Evolutionary conservation across 2,329 filamentous ascomycete species (phyloP).

Genomic region (Fusarium annulatum): DNA sequence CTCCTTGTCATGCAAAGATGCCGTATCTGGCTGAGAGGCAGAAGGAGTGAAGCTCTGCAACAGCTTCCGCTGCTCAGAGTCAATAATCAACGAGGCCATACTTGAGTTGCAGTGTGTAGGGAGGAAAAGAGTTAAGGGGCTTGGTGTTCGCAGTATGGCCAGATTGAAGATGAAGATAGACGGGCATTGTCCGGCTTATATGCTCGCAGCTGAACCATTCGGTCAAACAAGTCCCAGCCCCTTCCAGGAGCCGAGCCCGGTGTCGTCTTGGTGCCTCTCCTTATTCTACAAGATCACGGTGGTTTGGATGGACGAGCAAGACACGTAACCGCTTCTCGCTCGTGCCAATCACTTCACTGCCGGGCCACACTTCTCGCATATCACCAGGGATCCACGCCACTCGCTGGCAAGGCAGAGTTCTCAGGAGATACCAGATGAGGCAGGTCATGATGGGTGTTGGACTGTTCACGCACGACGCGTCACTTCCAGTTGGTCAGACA

Average conservation of each 20-base stretch:
- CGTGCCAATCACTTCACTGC: conserved; percentile 5
- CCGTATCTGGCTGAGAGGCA: too few relatives aligned
- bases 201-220: not conserved
- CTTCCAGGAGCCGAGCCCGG: not conserved
- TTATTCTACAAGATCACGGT: too few relatives aligned
- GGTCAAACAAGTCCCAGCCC: not conserved
- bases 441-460: conserved; percentile 9
- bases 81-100: too few relatives aligned
- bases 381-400: conserved; percentile 2
- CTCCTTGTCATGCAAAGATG: too few relatives aligned
- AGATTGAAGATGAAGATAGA: too few relatives aligned
- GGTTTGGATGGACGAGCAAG: not conserved
- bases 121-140: too few relatives aligned
- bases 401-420: conserved; percentile 19
- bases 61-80: too few relatives aligned
- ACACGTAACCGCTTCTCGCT: conserved; percentile 5
- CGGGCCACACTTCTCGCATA: conserved; percentile 9
- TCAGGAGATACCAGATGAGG: conserved; percentile 7
- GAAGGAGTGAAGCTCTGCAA: too few relatives aligned
- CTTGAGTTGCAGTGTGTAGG: not conserved
- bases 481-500: not conserved
- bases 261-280: not conserved
- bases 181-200: not conserved
- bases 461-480: not conserved
- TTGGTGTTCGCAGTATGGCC: too few relatives aligned